These are phyloP conservation scores for Hortiboletus campestris DNA, from an alignment of 768 basidiomycete genomes.

Conservation along the genomic window DNA sequence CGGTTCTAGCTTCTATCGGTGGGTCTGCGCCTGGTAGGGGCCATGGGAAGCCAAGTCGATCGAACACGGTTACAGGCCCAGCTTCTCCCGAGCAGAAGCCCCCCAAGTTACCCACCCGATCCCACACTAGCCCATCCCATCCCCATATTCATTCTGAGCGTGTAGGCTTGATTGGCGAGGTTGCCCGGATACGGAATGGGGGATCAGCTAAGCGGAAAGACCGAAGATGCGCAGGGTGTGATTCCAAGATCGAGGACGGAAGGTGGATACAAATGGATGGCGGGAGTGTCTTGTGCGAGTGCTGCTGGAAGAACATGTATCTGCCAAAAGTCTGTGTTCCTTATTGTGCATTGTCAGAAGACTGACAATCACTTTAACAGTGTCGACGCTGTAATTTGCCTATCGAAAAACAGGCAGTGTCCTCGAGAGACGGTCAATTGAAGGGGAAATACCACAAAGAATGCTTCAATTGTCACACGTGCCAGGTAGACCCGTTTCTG, in stretches of 20 bases:
- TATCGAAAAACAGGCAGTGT: conserved; percentile 90
- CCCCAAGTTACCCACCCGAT: conserved; percentile 55
- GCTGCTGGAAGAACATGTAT: conserved; percentile 96
- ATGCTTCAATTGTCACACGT: conserved; percentile 86
- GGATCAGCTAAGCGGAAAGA: conserved; percentile 33
- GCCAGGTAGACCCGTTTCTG: conserved; percentile 52
- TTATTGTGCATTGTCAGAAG: background rate
- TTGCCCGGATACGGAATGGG: conserved; percentile 32
- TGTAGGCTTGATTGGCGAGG: conserved; percentile 25
- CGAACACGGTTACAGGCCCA: conserved; percentile 51
- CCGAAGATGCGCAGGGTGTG: conserved; percentile 66
- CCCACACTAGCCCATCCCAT: conserved; percentile 49
- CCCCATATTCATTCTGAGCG: conserved; percentile 33
- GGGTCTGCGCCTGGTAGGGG: conserved; percentile 16
- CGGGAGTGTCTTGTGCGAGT: conserved; percentile 79
- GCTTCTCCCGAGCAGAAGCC: conserved; percentile 44
- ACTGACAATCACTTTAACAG: conserved; percentile 35
- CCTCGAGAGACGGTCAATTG: conserved; percentile 87
- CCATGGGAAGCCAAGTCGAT: conserved; percentile 38
- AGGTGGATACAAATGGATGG: conserved; percentile 79
- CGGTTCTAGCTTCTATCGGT: conserved; percentile 31
- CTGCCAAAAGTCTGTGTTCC: conserved; percentile 69
- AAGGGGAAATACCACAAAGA: conserved; percentile 94
- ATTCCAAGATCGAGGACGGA: conserved; percentile 68
- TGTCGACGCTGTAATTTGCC: conserved; percentile 85